These are phyloP conservation scores for Colletotrichum tamarilloi DNA, from an alignment of 2,329 filamentous ascomycete species.

Conservation along the genomic window DNA sequence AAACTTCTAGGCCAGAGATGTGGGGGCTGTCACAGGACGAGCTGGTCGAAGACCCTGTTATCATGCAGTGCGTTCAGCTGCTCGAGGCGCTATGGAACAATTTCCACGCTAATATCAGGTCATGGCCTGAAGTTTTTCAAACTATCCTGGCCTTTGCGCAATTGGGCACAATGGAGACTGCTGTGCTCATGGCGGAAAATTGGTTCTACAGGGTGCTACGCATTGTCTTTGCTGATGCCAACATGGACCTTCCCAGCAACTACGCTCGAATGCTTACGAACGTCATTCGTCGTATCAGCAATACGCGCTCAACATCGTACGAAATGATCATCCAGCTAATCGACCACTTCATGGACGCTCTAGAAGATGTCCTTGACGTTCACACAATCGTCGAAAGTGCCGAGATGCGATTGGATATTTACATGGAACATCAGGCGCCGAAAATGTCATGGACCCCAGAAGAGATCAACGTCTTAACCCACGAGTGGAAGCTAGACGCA, in stretches of 20 bases:
- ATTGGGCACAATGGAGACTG: slow-evolving; percentile 69
- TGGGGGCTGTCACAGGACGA: slow-evolving; percentile 54
- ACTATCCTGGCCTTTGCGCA: slow-evolving; percentile 75
- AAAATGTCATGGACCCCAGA: slow-evolving; percentile 55
- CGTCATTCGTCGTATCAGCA: slow-evolving; percentile 60
- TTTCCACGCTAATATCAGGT: slow-evolving; percentile 71
- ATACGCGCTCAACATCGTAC: slow-evolving; percentile 64
- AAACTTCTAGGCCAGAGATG: slow-evolving; percentile 54
- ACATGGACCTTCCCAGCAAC: slow-evolving; percentile 61
- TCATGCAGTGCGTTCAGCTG: slow-evolving; percentile 39
- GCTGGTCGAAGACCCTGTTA: slow-evolving; percentile 36
- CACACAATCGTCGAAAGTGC: slow-evolving; percentile 52
- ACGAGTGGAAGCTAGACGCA: slow-evolving; percentile 51
- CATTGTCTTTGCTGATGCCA: slow-evolving; percentile 70
- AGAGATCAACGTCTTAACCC: slow-evolving; percentile 60
- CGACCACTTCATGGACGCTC: slow-evolving; percentile 54
- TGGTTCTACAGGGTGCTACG: slow-evolving; percentile 70
- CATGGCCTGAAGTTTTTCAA: slow-evolving; percentile 83
- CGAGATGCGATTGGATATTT: slow-evolving; percentile 51
- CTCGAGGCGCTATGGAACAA: slow-evolving; percentile 69
- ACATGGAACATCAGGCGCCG: slow-evolving; percentile 42
- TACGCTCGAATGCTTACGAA: slow-evolving; percentile 66
- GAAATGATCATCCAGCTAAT: slow-evolving; percentile 63
- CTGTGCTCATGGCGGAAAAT: slow-evolving; percentile 68
- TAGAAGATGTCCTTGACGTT: slow-evolving; percentile 51